Percentiles rank a stretch among this genome's conserved stretches.
phyloP scores from a whole-genome alignment of 2,329 filamentous ascomycete species.

The Penicillium nordicum region DNA sequence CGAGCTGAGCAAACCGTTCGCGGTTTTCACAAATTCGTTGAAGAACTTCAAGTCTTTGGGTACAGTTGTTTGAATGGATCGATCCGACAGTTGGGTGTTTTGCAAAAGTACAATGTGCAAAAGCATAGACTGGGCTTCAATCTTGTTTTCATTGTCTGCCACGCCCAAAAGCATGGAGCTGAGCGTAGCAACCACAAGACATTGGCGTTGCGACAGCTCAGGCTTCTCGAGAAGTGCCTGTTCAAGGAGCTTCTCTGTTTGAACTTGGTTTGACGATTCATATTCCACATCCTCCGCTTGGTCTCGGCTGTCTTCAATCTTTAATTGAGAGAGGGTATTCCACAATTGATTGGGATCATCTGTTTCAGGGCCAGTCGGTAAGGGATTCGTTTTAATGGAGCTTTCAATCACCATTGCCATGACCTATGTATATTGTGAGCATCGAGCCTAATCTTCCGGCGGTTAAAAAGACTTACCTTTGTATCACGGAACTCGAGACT shows the following conservation, averaged over 20 bases:
- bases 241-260: not conserved
- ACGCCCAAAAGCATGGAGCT: conserved; percentile 11
- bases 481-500: conserved; percentile 62
- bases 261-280: not conserved
- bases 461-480: conserved; percentile 46
- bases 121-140: conserved; percentile 14
- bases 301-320: not conserved
- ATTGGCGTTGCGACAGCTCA: conserved; percentile 22
- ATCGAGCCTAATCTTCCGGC: not conserved
- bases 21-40: conserved; percentile 37
- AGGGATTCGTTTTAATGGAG: not conserved
- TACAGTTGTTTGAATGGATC: conserved; percentile 1
- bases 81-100: conserved; percentile 20
- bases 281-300: not conserved
- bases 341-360: not conserved
- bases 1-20: conserved; percentile 37
- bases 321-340: not conserved
- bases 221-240: not conserved
- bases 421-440: conserved; percentile 14
- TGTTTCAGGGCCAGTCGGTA: not conserved
- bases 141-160: not conserved
- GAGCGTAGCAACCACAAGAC: conserved; percentile 16
- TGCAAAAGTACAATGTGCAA: conserved; percentile 22
- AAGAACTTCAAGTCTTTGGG: conserved; percentile 22
- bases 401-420: conserved; percentile 22